A percentile compares a stretch with the other conserved stretches of the same genome.
Conservation (phyloP, 768 basidiomycete species). For the Sutorius australiensis region DNA sequence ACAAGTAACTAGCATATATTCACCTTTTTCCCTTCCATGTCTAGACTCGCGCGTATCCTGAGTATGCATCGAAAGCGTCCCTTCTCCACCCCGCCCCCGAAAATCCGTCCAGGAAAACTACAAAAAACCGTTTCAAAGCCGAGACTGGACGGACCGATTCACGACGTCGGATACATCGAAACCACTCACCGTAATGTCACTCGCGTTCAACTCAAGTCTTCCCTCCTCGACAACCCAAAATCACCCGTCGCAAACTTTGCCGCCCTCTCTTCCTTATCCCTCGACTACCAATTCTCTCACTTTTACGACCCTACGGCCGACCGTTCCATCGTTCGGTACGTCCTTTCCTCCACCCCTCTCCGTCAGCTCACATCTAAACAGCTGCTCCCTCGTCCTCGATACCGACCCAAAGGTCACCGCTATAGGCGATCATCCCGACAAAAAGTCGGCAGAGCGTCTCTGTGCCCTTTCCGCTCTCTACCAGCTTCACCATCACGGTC, state of each 20-base stretch:
- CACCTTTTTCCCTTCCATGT: too few species aligned
- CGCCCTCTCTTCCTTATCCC: constrained; percentile 3
- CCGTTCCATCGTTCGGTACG: constrained; percentile 22
- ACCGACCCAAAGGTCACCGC: constrained; percentile 44
- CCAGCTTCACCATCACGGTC: constrained; percentile 58
- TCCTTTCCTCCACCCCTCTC: background rate
- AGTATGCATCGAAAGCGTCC: constrained; percentile 15
- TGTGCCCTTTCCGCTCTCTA: constrained; percentile 72
- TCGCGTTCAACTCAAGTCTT: constrained; percentile 24
- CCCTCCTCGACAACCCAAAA: constrained; percentile 46
- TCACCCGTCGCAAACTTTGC: constrained; percentile 47
- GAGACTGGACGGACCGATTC: constrained; percentile 29
- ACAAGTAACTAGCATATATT: too few species aligned
- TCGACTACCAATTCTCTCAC: constrained; percentile 16
- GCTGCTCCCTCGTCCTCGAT: constrained; percentile 25
- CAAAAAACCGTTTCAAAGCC: background rate
- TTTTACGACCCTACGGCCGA: constrained; percentile 13
- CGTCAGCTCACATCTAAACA: constrained; percentile 10
- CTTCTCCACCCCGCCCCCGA: background rate
- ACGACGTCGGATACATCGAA: constrained; percentile 35
- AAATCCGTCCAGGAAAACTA: background rate
- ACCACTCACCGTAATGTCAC: constrained; percentile 8
- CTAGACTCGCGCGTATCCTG: background rate
- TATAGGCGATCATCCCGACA: constrained; percentile 55
- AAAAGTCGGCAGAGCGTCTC: constrained; percentile 68